Conservation (phyloP, 2,329 filamentous ascomycete genomes). For the Epichloe gansuensis region DNA sequence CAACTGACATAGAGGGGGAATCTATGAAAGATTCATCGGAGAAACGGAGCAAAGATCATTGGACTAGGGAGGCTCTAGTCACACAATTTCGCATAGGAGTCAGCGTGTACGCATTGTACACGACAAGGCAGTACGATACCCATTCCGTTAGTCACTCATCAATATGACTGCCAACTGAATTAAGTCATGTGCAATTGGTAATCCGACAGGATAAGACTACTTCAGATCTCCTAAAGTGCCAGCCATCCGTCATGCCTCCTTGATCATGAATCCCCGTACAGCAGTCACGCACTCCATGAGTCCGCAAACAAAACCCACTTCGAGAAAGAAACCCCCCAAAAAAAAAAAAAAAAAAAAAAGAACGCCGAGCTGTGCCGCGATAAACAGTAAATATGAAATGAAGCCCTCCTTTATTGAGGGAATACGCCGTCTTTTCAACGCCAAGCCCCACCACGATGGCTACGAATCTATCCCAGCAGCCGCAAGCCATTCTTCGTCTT, state of each 20-base stretch:
- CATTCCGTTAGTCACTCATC: not conserved
- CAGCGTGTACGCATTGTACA: not conserved
- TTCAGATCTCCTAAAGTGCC: too few species aligned
- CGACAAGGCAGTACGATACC: not conserved
- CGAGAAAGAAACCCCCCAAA: not conserved
- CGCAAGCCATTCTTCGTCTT: conserved; percentile 57
- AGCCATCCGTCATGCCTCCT: too few species aligned
- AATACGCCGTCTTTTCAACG: not conserved
- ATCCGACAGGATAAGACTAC: too few species aligned
- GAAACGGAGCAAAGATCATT: not conserved
- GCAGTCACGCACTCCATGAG: too few species aligned
- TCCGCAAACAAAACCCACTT: too few species aligned
- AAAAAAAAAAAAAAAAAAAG: not conserved
- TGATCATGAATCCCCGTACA: too few species aligned
- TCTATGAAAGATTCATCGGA: not conserved
- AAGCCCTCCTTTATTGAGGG: too few species aligned
- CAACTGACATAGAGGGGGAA: conserved; percentile 1
- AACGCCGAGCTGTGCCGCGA: not conserved
- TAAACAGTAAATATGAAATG: too few species aligned
- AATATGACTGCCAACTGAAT: not conserved
- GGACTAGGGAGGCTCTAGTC: not conserved
- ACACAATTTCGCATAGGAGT: not conserved
- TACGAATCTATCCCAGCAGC: conserved; percentile 38
- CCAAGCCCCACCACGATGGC: not conserved
- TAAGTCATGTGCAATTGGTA: not conserved